These are phyloP conservation scores for Saposhnikovia divaricata DNA, from an alignment of 129 eudicot species.

Conservation along the genomic window DNA sequence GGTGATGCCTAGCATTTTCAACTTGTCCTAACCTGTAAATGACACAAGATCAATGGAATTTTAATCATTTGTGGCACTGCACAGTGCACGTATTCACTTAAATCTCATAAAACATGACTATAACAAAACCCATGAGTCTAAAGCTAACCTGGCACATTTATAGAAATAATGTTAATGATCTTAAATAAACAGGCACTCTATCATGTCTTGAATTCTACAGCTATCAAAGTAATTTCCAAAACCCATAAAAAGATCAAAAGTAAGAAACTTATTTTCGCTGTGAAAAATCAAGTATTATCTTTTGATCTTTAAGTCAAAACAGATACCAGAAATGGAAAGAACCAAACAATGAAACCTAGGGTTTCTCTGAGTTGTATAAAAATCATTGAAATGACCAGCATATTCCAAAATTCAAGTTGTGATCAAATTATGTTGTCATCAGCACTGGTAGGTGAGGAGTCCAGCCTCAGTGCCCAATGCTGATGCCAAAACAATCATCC, in stretches of 20 bases:
- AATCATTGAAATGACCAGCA: not conserved
- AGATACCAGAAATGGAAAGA: not conserved
- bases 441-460: not conserved
- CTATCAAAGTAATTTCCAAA: not conserved
- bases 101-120: not conserved
- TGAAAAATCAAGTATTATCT: not conserved
- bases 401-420: not conserved
- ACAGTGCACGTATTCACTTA: not conserved
- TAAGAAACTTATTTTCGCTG: not conserved
- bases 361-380: not conserved
- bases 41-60: slow-evolving; percentile 1
- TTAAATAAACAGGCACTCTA: not conserved
- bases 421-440: not conserved
- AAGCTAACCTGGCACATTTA: slow-evolving; percentile 2
- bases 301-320: not conserved
- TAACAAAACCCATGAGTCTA: not conserved
- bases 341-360: not conserved
- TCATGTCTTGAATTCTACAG: not conserved
- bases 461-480: not conserved
- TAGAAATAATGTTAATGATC: not conserved
- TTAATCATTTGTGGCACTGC: not conserved
- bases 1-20: slow-evolving; percentile 35
- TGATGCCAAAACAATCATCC: not conserved
- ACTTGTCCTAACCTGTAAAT: slow-evolving; percentile 42
- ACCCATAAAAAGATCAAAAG: not conserved